Base-by-base conservation (phyloP, 2,329 filamentous ascomycete genomes). In the Xylariaceae sp. region DNA sequence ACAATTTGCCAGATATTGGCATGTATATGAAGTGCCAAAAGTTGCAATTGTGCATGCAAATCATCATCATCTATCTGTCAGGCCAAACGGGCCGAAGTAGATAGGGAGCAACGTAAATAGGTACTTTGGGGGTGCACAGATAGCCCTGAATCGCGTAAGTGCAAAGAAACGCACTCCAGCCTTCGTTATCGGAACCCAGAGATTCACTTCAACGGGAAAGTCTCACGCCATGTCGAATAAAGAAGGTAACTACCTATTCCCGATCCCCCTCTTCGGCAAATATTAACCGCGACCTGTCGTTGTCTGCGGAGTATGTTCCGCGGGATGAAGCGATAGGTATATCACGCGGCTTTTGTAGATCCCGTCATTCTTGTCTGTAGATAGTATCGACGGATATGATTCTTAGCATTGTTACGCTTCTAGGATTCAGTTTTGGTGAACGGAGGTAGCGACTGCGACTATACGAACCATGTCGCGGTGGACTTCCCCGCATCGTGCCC, bases 401-500 rank as follows among this genome's bases (percentile, higher is more conserved):
- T 22, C 15, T 16, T 42, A 34, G 22, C 15, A 16, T 36, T 48
- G 36, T 40, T 16, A 13, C 34, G 16, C 39, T 22, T 34, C 19
- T 39, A 15, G 16, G 21, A 34, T 7, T 51, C 32, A 50, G 9
- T 29, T 30, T 29, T 12, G 13, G 16, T 49, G 15, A 32, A 39
- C 15, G n/a, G 43, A 22, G 19, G 43, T 47, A 47, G 13, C n/a
- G 22, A 39, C 15, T 18, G 4, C 21, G 36, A 19, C 21, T 8
- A 54, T 45, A 36, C 40, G 47, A 34, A 44, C 22, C n/a, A 18
- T 22, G 41, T 36, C 30, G 21, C 42, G 32, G 29, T 47, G 54
- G 49, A 12, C 5, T 54, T 56, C 56, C 54, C 57, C 54, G 26
- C 51, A 56, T 15, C 19, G 9, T 13, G 12, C 44, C 19, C 37